Base-by-base conservation (phyloP, 352 stramenopile species). In the Hyaloperonospora brassicae region DNA sequence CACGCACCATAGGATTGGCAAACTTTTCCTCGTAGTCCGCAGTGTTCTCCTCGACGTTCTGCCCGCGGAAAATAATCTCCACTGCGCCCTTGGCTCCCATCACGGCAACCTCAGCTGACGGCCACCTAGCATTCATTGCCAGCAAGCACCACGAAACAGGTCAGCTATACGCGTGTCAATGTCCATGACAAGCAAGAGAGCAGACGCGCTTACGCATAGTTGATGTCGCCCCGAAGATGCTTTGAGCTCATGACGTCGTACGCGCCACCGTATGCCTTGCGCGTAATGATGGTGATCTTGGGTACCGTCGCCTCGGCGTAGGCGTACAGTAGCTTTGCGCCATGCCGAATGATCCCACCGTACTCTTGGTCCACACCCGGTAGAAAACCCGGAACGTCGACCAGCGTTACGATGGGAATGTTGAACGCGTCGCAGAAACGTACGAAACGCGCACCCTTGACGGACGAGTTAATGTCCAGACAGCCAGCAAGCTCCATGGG, bases 221-320 rank as follows among this genome's bases (percentile, higher is more conserved):
- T 99, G 54, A 93, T 86, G 85, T 99, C 96, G 9, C 87, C 95
- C 36, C 89, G 84, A 44, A 99, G 73, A 71, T 99, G 96, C 80
- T 99, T 98, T 51, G 89, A 98, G 53, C 81, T 87, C 96, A 99
- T 99, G 34, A 99, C 94, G 70, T 99, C 95, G 73, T 99, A 99
- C 3, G 96, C 96, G 38, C 96, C 96, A 50, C 96, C 96, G 70
- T 99, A 99, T 21, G 95, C 95, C 66, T 99, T 99, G 31, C 96
- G 82, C 22, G 94, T 98, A 71, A 99, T 99, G 25, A 99, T 94
- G 17, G 96, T 99, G 64, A 95, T 83, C 70, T 99, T 99, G n/a
- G 96, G 96, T 44, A 99, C 95, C 11, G 89, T 98, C 21, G 95
- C 95, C 65, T 99, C 94, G 2, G 93, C 90, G 64, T 98, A 99